Evolutionary conservation across 2,329 filamentous ascomycete genomes (phyloP).

Genomic region (Penicillium sp.): DNA sequence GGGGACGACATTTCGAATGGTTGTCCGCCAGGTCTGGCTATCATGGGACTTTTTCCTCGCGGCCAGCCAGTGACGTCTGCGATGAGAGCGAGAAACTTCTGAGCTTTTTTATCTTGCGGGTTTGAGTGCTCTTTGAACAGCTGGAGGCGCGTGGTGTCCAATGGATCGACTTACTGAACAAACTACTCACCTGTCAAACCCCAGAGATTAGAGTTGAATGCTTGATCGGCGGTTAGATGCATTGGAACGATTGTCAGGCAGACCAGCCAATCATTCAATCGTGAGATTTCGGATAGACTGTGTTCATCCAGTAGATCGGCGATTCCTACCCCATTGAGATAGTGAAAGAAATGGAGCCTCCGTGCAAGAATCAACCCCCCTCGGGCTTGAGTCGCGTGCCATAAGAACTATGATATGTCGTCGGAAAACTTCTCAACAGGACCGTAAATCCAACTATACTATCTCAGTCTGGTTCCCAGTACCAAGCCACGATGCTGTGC

Average conservation of each 20-base stretch:
- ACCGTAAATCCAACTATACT: too few species aligned
- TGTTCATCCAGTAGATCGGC: neutral
- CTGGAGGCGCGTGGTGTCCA: neutral
- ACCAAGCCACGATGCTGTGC: neutral
- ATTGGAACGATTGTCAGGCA: neutral
- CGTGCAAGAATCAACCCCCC: neutral
- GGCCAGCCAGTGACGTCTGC: too few species aligned
- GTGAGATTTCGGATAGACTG: neutral
- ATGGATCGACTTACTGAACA: neutral
- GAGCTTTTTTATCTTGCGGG: neutral
- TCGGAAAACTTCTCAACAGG: too few species aligned
- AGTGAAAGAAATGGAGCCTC: neutral
- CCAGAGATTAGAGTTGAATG: neutral
- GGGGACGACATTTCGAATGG: neutral
- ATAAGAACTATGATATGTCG: neutral
- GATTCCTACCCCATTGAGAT: neutral
- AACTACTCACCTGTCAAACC: neutral
- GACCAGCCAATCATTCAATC: neutral
- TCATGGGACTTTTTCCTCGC: too few species aligned
- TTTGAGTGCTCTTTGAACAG: neutral
- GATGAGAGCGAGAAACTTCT: neutral
- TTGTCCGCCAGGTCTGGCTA: too few species aligned
- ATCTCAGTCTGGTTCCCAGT: neutral
- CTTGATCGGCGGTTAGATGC: neutral
- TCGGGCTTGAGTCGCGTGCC: neutral